Base-by-base conservation (phyloP, 768 basidiomycete genomes). In the Pleurotus salmoneostramineus region DNA sequence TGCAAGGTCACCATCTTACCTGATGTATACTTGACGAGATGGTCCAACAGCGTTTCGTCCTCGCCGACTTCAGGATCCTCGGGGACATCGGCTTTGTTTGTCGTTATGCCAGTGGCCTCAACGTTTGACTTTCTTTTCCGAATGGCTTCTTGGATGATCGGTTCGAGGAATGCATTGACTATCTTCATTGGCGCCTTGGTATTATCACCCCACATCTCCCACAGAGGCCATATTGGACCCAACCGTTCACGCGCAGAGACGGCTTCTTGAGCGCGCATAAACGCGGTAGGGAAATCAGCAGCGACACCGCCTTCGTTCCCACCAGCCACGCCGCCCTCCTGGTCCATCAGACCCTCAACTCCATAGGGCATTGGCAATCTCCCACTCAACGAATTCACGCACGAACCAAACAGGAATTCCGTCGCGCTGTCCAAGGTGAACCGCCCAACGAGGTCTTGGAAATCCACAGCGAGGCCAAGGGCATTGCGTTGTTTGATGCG, bases 401-500 rank as follows among this genome's bases (percentile, higher is more conserved):
- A 81, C 51, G 71, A 72, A 2, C 85, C 85, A 56, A 88, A 87
- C 36, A 89, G 76, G 63, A 87, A 87, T 56, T 86, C 84, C 0
- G 84, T 81, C 1, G 85, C 84, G 2, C 83, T 77, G 69, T 89
- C 87, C 21, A 88, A 77, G 0, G 86, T 86, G 65, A 87, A 87
- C 2, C 84, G 77, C 2, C 76, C 78, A 64, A 85, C 79, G 3
- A 84, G 69, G 62, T 85, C 85, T 69, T 86, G 83, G 61, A 87
- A 83, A 61, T 87, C 84, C 21, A 89, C 70, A 1, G 83, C 72
- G 54, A 80, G 69, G 0, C 83, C 84, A 55, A 71, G 72, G 12
- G 70, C 70, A 59, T 83, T 71, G 27, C 85, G 77, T 33, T 74
- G 63, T 60, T 81, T 80, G 42, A 84, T 70, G 34, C 74, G 74